Evolutionary conservation across 345 rosid species (phyloP), one percentile per base, ranked within the genome.

Genomic region (Citrus trifoliata): DNA sequence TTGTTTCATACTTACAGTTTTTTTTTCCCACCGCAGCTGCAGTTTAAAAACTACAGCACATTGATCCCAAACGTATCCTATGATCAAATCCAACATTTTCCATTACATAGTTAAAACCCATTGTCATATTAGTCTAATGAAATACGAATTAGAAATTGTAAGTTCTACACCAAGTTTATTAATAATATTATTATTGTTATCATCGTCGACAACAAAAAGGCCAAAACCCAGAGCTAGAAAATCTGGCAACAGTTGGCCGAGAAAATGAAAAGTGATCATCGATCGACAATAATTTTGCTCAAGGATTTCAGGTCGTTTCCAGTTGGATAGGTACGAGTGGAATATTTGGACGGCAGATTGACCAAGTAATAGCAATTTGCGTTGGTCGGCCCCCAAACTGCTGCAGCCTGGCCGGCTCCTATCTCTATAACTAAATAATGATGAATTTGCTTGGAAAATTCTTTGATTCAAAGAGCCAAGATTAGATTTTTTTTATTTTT

Each of bases 11-110:
- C 0, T 32, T 32, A 4, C 0, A 4, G 0, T 32, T 32, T 32
- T 32, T 32, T 32, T 32, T 4, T n/a, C n/a, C 3, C 4, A 32
- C 33, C 0, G 4, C 33, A 32, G 2, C 4, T 32, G 0, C 0
- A 32, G 5, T 32, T 32, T 32, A 32, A 32, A 32, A 32, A 4
- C 33, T 32, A 32, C 33, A 32, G 5, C 5, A 32, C 33, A 0
- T 32, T 0, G 0, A 32, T 32, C 0, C 0, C 33, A 4, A 32
- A 32, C 0, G 4, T 32, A 32, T 5, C 33, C 5, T 33, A 18
- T 0, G 7, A 51, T 51, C 22, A 51, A 51, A 14, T 51, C 56
- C 56, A 51, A 51, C 22, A 18, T 51, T 18, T 51, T 51, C 56
- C 22, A 0, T 4, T 18, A 16, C 7, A 16, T 12, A 3, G 51